Base-by-base conservation (phyloP, 306 rosid species). In the Abrus pulchellus region DNA sequence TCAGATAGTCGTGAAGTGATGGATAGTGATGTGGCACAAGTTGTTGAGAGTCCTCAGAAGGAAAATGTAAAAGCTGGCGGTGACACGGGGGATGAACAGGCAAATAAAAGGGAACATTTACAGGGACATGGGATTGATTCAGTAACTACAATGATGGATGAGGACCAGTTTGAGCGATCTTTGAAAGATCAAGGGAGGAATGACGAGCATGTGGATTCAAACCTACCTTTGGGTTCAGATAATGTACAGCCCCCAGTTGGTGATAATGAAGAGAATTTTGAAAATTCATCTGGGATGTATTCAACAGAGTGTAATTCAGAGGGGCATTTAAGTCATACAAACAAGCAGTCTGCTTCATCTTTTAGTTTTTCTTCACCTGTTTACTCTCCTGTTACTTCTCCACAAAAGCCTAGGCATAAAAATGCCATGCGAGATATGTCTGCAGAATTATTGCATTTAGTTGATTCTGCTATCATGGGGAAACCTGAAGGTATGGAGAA, bases 391-490 rank as follows among this genome's bases (percentile, higher is more conserved):
- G 79, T 74, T 77, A 29, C 68, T 82, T 90, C 99, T 78, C 92
- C 96, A 34, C 87, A 66, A 70, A 92, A 87, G 78, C 83, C 83
- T 41, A 91, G 81, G 87, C 83, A 89, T 70, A 89, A 91, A 84
- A 84, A 86, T 85, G 82, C 82, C 36, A 85, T 62, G 83, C 85
- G 94, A 12, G 93, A 83, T 75, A 92, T 88, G 72, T 91, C 99
- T 50, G 98, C 99, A 9, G 99, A 95, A 81, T 83, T 95, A 62
- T 79, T 95, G 88, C 99, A 95, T 87, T 86, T 95, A 76, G 94
- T 95, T 80, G 99, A 95, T 88, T 95, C 99, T 55, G 98, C 99
- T 85, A 95, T 95, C 61, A 93, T 95, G 99, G 99, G 99, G 56
- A 95, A 95, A 86, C 97, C 94, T 49, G 97, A 95, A 87, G 83